Percentiles rank a stretch among this genome's conserved stretches.
phyloP scores from a whole-genome alignment of 2,329 filamentous ascomycete genomes.

The Colletotrichum plurivorum region DNA sequence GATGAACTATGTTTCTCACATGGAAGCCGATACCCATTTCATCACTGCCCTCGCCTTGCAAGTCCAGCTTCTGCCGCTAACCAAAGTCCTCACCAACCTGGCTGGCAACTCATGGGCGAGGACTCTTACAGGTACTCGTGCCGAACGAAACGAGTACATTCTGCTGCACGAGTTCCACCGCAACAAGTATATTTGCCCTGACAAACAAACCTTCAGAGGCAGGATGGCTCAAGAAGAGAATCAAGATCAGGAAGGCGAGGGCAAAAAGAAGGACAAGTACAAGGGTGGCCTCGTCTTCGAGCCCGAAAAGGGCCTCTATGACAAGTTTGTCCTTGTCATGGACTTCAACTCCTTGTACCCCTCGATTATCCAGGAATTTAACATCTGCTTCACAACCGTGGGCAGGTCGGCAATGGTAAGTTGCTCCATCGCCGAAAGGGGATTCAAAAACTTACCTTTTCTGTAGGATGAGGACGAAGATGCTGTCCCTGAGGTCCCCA shows the following conservation, averaged over 20 bases:
- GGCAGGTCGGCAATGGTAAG: constrained; percentile 81
- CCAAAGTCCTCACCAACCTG: constrained; percentile 95
- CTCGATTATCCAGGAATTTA: constrained; percentile 99
- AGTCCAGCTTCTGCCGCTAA: constrained; percentile 92
- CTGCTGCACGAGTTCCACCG: constrained; percentile 95
- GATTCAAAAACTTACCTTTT: constrained; percentile 46
- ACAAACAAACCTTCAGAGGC: constrained; percentile 88
- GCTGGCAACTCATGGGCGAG: constrained; percentile 98
- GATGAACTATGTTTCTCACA: constrained; percentile 94
- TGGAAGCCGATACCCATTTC: constrained; percentile 96
- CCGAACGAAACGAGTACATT: constrained; percentile 99
- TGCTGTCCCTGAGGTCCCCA: constrained; percentile 87
- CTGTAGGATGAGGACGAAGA: constrained; percentile 79
- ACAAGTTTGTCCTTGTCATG: constrained; percentile 99
- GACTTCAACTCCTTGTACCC: constrained; percentile 99
- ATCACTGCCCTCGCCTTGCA: constrained; percentile 91
- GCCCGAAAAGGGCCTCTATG: constrained; percentile 96
- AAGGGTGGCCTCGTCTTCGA: constrained; percentile 99
- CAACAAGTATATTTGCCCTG: constrained; percentile 98
- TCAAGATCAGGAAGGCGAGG: constrained; percentile 78
- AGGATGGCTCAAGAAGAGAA: constrained; percentile 80
- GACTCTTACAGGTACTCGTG: constrained; percentile 94
- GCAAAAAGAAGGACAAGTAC: constrained; percentile 99
- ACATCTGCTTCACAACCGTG: constrained; percentile 99
- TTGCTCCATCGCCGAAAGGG: constrained; percentile 25